phyloP scores from a whole-genome alignment of 1,284 basidiomycete species.

The Ceratobasidium sp. region DNA sequence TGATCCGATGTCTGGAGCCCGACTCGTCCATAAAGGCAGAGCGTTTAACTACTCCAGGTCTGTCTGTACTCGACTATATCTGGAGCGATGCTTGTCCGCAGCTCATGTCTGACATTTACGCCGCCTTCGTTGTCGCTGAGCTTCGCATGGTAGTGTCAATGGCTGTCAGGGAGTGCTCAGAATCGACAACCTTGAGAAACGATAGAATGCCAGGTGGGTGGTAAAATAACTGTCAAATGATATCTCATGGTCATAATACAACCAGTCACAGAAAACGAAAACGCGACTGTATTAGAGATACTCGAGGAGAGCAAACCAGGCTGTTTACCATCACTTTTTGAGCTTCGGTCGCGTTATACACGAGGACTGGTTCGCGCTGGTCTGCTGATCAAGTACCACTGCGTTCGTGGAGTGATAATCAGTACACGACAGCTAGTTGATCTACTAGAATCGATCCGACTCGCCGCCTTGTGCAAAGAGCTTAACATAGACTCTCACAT shows the following conservation, averaged over 20 bases:
- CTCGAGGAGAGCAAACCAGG: neutral
- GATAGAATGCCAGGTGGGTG: no score
- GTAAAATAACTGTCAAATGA: no score
- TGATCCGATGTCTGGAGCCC: neutral
- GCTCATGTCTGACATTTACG: neutral
- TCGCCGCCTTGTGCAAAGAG: neutral
- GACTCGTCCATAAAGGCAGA: no score
- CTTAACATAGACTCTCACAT: neutral
- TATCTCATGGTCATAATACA: no score
- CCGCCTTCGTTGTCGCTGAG: neutral
- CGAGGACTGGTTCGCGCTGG: neutral
- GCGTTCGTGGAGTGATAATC: neutral
- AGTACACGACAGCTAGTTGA: neutral
- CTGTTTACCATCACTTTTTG: neutral
- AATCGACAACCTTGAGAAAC: no score
- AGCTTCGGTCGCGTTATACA: slow-evolving; percentile 6
- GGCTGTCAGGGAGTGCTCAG: no score
- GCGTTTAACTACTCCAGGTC: no score
- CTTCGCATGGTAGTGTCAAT: neutral
- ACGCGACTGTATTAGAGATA: neutral
- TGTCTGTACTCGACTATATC: neutral
- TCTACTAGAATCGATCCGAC: neutral
- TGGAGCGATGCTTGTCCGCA: slow-evolving; percentile 6
- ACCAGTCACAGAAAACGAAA: neutral
- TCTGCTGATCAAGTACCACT: neutral